These are phyloP conservation scores for Amniculicola lignicola DNA, from an alignment of 495 filamentous ascomycete species.

Conservation along the genomic window DNA sequence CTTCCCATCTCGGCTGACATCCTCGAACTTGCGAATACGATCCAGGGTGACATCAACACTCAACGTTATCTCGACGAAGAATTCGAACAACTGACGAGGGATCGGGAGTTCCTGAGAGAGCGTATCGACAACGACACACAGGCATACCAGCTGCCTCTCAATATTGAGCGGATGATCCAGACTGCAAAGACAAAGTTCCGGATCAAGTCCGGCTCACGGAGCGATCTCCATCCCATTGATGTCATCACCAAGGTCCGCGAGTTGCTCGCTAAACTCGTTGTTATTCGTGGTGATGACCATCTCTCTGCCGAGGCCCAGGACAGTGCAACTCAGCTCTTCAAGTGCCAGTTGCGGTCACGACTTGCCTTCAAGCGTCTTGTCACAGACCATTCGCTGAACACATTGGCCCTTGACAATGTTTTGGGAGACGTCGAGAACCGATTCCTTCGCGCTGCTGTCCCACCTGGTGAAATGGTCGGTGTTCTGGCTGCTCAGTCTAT, in stretches of 20 bases:
- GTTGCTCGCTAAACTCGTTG: conserved; percentile 69
- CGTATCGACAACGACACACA: conserved; percentile 61
- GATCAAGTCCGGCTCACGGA: conserved; percentile 76
- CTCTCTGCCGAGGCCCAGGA: conserved; percentile 83
- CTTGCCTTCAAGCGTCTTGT: conserved; percentile 90
- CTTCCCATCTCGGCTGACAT: conserved; percentile 64
- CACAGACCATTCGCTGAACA: conserved; percentile 77
- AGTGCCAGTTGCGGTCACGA: conserved; percentile 82
- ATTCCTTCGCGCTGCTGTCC: conserved; percentile 75
- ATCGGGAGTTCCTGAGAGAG: conserved; percentile 72
- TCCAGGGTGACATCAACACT: conserved; percentile 77
- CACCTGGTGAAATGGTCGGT: conserved; percentile 97
- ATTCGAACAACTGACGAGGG: conserved; percentile 71
- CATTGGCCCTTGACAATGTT: conserved; percentile 88
- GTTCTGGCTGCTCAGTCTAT: conserved; percentile 97
- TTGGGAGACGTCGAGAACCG: conserved; percentile 85
- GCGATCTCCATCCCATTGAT: conserved; percentile 85
- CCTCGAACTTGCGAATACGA: conserved; percentile 82
- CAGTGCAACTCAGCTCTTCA: conserved; percentile 85
- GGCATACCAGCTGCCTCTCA: conserved; percentile 85
- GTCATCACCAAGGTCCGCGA: conserved; percentile 78
- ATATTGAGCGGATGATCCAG: conserved; percentile 84
- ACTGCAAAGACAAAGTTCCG: conserved; percentile 86
- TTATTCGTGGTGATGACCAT: conserved; percentile 78
- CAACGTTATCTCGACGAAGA: conserved; percentile 85